Evolutionary conservation across 805 yeast species (phyloP), one percentile per base, ranked within the genome.

Genomic region (Kodamaea laetipori): DNA sequence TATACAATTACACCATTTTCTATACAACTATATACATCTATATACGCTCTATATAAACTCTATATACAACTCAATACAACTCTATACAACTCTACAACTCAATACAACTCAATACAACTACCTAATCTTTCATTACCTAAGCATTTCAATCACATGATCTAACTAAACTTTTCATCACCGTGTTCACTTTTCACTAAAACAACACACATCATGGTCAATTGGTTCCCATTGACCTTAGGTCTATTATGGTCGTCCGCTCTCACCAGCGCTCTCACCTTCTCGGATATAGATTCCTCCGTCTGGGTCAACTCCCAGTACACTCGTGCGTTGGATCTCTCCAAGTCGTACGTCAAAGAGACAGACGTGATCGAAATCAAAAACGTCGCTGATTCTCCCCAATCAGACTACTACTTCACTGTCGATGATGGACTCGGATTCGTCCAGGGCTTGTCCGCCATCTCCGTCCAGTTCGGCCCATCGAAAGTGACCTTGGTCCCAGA

Each of bases 311-410:
- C 66, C 24, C 73, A 79, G 23, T 73, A 78, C 50, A 60, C 66
- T 10, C 80, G 87, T 51, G 60, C 73, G 6, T 55, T 88, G 27
- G 96, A 89, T 55, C 73, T 90, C 39, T 58, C 77, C 23, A 79
- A 77, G 50, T 67, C 90, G 2, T 90, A 84, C 60, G 74, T 80
- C 32, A 79, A 78, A 51, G 95, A 85, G 58, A 69, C 76, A 18
- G 65, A 73, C 46, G 62, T 74, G n/a, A 57, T 89, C 32, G 75
- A 69, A 38, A 72, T 81, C 31, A 76, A 64, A 53, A 92, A 90
- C 67, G 63, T 75, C 27, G 89, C 73, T 17, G 44, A 64, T 3
- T 64, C 63, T 28, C 85, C 94, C 6, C 71, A 69, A 44, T 56
- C 60, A 32, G 76, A 67, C 42, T 90, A 89, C 64, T 74, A 63